Evolutionary conservation across 1,284 basidiomycete genomes (phyloP).

Genomic region (Wallemia ichthyophaga): DNA sequence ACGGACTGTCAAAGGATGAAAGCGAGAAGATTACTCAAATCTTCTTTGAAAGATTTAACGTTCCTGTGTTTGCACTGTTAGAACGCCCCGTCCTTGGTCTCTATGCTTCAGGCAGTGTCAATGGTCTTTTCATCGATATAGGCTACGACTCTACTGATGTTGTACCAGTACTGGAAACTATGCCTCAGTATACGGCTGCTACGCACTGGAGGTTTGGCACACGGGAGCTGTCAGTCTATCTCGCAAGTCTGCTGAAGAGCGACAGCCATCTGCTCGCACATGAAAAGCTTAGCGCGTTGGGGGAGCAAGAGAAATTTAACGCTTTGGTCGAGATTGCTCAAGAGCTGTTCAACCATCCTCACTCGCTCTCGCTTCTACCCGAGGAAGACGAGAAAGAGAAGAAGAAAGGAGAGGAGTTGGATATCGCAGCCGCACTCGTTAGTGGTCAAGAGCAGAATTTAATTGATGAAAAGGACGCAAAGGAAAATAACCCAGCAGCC

Average conservation of each 20-base stretch:
- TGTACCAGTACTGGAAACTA: conserved; percentile 47
- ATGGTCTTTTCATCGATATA: conserved; percentile 59
- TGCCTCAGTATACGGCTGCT: conserved; percentile 30
- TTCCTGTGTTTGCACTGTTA: conserved; percentile 50
- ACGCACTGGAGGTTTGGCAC: conserved; percentile 33
- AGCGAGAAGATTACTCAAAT: conserved; percentile 51
- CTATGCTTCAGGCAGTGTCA: conserved; percentile 47
- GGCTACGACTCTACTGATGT: conserved; percentile 45
- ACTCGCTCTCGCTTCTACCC: conserved; percentile 4
- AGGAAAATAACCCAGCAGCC: conserved; percentile 25
- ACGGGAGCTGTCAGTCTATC: conserved; percentile 39
- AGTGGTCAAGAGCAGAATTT: conserved; percentile 50
- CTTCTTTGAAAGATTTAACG: conserved; percentile 88
- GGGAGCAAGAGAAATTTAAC: conserved; percentile 38
- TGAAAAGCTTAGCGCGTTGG: conserved; percentile 16
- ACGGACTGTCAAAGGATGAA: conserved; percentile 37
- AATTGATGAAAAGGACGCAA: conserved; percentile 47
- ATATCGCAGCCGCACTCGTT: conserved; percentile 49
- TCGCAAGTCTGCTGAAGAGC: conserved; percentile 37
- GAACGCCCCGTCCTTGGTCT: conserved; percentile 58
- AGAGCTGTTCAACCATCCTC: conserved; percentile 14
- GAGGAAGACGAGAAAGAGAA: conserved; percentile 9
- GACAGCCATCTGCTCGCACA: conserved; percentile 24
- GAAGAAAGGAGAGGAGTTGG: conserved; percentile 19
- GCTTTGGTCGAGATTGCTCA: conserved; percentile 31